Base-by-base conservation (phyloP, 345 rosid species). In the Raphanus raphanistrum region DNA sequence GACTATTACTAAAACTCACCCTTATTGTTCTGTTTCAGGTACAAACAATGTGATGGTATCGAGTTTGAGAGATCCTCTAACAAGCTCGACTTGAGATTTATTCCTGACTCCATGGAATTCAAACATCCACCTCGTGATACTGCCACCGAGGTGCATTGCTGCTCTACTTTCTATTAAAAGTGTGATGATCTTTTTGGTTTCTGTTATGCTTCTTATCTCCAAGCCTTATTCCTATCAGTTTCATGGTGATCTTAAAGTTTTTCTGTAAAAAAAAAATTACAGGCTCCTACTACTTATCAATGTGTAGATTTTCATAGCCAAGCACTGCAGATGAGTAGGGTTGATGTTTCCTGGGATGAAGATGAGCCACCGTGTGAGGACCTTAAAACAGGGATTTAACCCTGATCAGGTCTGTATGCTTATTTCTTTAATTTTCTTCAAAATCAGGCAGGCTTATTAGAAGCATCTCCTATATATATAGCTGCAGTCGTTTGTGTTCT, bases 31-130 rank as follows among this genome's bases (percentile, higher is more conserved):
- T 76, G 25, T 36, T 68, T 35, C 80, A 92, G 98, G 86, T 92
- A 92, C 81, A 89, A 85, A 67, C 73, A 85, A 60, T 90, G 99
- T 74, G 97, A 95, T 84, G 99, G 98, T 43, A 70, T 77, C 58
- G 99, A 95, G 81, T 88, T 95, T 80, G 99, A 89, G 84, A 87
- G 92, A 77, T 90, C 99, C 17, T 84, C 99, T 28, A 95, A 92
- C 88, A 90, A 90, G 79, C 90, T 95, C 28, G 99, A 95, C 77
- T 81, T 95, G 68, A 90, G 98, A 82, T 95, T 90, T 82, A 85
- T 95, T 80, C 97, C 99, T 4, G 98, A 95, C 70, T 82, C 94
- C 27, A 87, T 90, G 92, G 98, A 92, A 73, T 90, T 92, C 83
- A 90, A 89, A 82, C 88, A 91, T 83, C 85, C 89, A n/a, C 92